Evolutionary conservation across 73 alveolate species (phyloP).

Genomic region (Symbiodinium natans): DNA sequence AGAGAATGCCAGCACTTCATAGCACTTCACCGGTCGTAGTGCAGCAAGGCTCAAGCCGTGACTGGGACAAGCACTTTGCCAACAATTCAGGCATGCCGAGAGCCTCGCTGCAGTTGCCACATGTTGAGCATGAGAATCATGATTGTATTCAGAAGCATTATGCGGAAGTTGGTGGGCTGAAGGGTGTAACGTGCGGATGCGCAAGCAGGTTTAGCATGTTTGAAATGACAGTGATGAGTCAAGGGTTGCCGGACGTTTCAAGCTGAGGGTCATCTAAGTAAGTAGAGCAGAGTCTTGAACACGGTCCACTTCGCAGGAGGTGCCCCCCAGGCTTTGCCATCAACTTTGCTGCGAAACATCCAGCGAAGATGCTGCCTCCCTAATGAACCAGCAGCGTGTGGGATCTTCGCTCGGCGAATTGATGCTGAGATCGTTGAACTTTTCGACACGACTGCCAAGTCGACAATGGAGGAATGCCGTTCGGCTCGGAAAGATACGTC

Average conservation of each 20-base stretch:
- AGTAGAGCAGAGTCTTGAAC: too few species aligned
- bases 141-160: too few species aligned
- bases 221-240: too few species aligned
- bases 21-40: too few species aligned
- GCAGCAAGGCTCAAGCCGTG: background rate
- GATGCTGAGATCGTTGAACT: constrained; percentile 37
- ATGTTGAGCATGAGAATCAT: background rate
- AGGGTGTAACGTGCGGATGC: too few species aligned
- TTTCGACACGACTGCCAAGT: constrained; percentile 40
- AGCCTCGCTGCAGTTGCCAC: too few species aligned
- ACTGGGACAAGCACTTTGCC: background rate
- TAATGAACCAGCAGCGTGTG: background rate
- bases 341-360: constrained; percentile 70
- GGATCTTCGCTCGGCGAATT: background rate
- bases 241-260: too few species aligned
- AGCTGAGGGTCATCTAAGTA: too few species aligned
- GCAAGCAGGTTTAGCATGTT: too few species aligned
- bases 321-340: constrained; percentile 27
- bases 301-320: too few species aligned
- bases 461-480: background rate
- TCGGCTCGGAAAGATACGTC: too few species aligned
- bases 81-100: background rate
- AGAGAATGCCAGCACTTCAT: too few species aligned
- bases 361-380: constrained; percentile 21
- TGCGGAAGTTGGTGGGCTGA: background rate